A percentile compares a stretch with the other conserved stretches of the same genome.
phyloP scores from a whole-genome alignment of 352 stramenopile genomes.

The Blastocystis sp. region DNA sequence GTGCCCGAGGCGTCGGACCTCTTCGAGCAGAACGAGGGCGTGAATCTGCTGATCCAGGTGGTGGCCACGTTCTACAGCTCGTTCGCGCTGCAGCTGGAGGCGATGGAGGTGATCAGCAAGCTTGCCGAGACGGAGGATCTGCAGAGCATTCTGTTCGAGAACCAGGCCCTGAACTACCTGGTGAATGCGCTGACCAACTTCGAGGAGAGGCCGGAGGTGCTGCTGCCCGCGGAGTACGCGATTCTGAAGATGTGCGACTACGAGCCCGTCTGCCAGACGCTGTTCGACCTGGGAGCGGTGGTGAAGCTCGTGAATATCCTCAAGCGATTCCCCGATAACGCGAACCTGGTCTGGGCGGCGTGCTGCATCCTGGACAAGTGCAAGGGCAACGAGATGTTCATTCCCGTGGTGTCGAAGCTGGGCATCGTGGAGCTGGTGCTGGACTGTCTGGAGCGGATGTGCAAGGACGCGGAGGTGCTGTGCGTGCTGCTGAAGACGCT shows the following conservation, averaged over 20 bases:
- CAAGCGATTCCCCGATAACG: slow-evolving; percentile 33
- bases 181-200: slow-evolving; percentile 38
- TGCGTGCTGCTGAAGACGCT: slow-evolving; percentile 24
- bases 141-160: slow-evolving; percentile 56
- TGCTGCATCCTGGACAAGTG: slow-evolving; percentile 45
- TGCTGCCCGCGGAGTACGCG: slow-evolving; percentile 1
- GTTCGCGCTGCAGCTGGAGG: slow-evolving; percentile 19
- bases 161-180: slow-evolving; percentile 47
- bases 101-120: slow-evolving; percentile 31
- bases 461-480: not conserved
- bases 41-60: slow-evolving; percentile 24
- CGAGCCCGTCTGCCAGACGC: slow-evolving; percentile 39
- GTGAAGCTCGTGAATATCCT: slow-evolving; percentile 11
- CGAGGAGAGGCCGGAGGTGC: not conserved
- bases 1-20: slow-evolving; percentile 40
- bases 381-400: slow-evolving; percentile 31
- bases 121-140: slow-evolving; percentile 13
- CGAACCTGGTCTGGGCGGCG: slow-evolving; percentile 17
- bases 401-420: not conserved
- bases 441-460: not conserved
- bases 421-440: slow-evolving; percentile 50
- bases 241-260: slow-evolving; percentile 25
- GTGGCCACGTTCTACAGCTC: slow-evolving; percentile 39
- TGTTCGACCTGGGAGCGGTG: slow-evolving; percentile 51
- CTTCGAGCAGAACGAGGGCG: slow-evolving; percentile 47